phyloP scores from a whole-genome alignment of 2,329 filamentous ascomycete genomes.

The Penicillium sclerotiorum region DNA sequence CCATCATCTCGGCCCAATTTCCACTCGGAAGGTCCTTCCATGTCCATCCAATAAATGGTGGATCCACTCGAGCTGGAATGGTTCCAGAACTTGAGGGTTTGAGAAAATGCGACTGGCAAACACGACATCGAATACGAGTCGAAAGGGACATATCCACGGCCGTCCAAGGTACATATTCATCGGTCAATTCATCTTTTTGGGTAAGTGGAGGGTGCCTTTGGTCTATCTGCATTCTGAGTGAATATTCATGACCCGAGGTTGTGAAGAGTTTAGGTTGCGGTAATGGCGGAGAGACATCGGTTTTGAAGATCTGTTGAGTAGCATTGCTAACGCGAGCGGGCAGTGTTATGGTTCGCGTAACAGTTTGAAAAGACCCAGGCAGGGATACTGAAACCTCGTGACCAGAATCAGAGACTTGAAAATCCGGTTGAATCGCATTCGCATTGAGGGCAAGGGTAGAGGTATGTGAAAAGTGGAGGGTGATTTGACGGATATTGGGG shows the following conservation, averaged over 20 bases:
- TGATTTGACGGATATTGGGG: slow-evolving; percentile 62
- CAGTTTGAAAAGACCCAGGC: slow-evolving; percentile 25
- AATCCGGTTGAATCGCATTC: slow-evolving; percentile 17
- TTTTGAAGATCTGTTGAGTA: slow-evolving; percentile 26
- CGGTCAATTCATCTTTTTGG: slow-evolving; percentile 26
- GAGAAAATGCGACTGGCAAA: slow-evolving; percentile 38
- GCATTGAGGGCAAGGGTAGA: slow-evolving; percentile 9
- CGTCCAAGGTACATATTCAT: slow-evolving; percentile 42
- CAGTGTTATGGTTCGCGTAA: slow-evolving; percentile 50
- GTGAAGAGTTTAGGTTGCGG: slow-evolving; percentile 2
- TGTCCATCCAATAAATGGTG: slow-evolving; percentile 44
- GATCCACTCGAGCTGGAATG: no score
- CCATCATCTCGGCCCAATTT: slow-evolving; percentile 99
- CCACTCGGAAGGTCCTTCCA: slow-evolving; percentile 97
- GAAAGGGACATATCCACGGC: slow-evolving; percentile 39
- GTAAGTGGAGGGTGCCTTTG: slow-evolving; percentile 29
- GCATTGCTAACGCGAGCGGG: slow-evolving; percentile 43
- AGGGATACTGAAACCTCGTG: slow-evolving; percentile 41
- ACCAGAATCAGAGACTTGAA: slow-evolving; percentile 40
- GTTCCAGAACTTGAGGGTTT: slow-evolving; percentile 7
- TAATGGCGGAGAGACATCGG: slow-evolving; percentile 1
- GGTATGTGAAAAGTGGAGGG: slow-evolving; percentile 57
- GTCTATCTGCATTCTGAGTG: slow-evolving; percentile 57
- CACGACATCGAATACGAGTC: slow-evolving; percentile 41
- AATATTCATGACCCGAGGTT: slow-evolving; percentile 48